Base-by-base conservation (phyloP, 2,329 filamentous ascomycete genomes). In the Corynespora cassiicola region DNA sequence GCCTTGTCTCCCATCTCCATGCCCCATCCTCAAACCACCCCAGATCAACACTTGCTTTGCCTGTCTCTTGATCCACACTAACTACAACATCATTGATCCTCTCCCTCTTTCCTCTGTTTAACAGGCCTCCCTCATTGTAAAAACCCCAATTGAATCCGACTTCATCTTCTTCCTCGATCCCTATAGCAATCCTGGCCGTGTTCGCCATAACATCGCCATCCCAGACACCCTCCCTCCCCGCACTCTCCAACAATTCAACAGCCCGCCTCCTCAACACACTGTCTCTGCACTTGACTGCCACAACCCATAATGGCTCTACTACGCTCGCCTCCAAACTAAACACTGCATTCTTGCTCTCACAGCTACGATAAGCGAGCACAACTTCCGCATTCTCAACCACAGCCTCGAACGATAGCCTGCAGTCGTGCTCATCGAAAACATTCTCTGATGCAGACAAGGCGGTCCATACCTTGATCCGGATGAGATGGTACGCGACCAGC, bases 211-310 rank as follows among this genome's bases (percentile, higher is more conserved):
- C 19, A 5, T 11, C 18, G 6, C 40, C 30, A 39, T 39, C 35
- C 40, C 40, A 43, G 11, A 43, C 40, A 6, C 40, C 35, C 28
- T 39, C 40, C 12, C 40, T 31, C 9, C 40, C 35, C 3, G 35
- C 35, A n/a, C 15, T 22, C 17, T 20, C 27, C 16, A 43, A 19
- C 16, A 34, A 24, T 3, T n/a, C 25, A 12, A 43, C 9, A 6
- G 40, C 40, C 6, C 38, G 18, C 12, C 25, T 22, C 16, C 31
- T 19, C 20, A 41, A 12, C 5, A 25, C 15, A 3, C 11, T 22
- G 11, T 35, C 10, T 14, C 38, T 12, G 22, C 31, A 36, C 17
- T 41, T 41, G n/a, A 21, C 25, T 8, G 38, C 31, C 4, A 19
- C 28, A 18, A 18, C 35, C 16, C 36, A 41, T 2, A 41, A 15